Evolutionary conservation across 2,329 filamentous ascomycete species (phyloP), one percentile per base, ranked within the genome.

Genomic region (Talaromyces sp.): DNA sequence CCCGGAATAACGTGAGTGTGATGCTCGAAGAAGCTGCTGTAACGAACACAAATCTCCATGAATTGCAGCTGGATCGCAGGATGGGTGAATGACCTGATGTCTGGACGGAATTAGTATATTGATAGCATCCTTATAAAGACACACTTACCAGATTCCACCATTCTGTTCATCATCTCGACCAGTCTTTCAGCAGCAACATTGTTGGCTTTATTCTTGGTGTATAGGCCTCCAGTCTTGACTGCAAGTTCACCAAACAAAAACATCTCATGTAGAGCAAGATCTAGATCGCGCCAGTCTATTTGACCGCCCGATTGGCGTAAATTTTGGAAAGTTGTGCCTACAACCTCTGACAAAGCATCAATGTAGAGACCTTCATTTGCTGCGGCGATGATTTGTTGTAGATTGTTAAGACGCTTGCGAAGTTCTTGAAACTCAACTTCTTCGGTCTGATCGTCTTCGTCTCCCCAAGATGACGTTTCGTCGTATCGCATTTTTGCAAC

Each of bases 371-470:
- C 82, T 77, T 98, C 92, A 74, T 98, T 92, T 60, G 97, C 91
- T 10, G 90, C 89, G 16, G 95, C 93, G 60, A 98, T 89, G 47
- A 91, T 93, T 81, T 97, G 96, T 76, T 99, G 95, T 48, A 99
- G 82, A 47, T 93, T 89, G 76, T 96, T 92, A 57, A 99, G 82
- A 70, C 92, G 87, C 76, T 96, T 96, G 66, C 96, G 88, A 62
- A 99, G 84, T 71, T 99, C 95, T 74, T 96, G 91, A 71, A 99
- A 99, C 75, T 99, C 95, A 31, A 94, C 95, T 79, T 99, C 95
- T 72, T 98, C 95, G 1, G 93, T 96, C 76, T 96, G 90, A 71
- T 96, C 93, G 71, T 96, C 93, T 74, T 97, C 93, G 65, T 93
- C 89, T 43, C 93, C 94, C 94, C 94, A 98, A 22, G 87, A 90